A percentile compares a stretch with the other conserved stretches of the same genome.
Evolutionary conservation across 257 asterid genomes (phyloP).

Genomic region (Vinca minor): DNA sequence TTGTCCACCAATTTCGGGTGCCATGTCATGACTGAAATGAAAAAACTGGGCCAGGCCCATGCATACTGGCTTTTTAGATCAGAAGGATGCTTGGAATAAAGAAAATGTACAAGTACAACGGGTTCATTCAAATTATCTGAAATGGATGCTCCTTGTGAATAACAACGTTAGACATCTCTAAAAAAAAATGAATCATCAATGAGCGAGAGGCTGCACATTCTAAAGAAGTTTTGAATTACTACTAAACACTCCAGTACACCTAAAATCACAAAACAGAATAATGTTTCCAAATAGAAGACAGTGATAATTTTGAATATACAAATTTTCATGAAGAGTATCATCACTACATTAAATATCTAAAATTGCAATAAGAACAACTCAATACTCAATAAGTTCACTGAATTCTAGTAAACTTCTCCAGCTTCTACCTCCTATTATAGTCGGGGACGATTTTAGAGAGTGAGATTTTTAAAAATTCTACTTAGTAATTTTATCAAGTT

Average conservation of each 20-base stretch:
- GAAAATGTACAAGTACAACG: background rate
- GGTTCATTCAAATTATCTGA: background rate
- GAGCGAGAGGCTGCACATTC: no score
- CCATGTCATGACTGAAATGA: no score
- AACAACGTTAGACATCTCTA: background rate
- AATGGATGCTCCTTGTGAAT: background rate
- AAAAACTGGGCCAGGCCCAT: no score
- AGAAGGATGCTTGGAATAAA: background rate
- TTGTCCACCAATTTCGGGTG: no score
- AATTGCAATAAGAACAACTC: background rate
- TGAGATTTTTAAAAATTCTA: no score
- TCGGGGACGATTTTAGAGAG: no score
- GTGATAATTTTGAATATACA: background rate
- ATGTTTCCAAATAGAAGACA: background rate
- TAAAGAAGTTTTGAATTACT: no score
- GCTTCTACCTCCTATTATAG: constrained; percentile 1
- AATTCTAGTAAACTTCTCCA: background rate
- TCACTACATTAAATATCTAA: background rate
- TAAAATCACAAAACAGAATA: background rate
- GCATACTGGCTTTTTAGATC: background rate
- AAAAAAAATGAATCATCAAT: no score
- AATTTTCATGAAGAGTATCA: background rate
- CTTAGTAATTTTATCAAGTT: background rate
- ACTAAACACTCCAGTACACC: background rate
- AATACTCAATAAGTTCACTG: background rate